Conservation (phyloP, 2,329 filamentous ascomycete genomes). For the Fusarium secorum region DNA sequence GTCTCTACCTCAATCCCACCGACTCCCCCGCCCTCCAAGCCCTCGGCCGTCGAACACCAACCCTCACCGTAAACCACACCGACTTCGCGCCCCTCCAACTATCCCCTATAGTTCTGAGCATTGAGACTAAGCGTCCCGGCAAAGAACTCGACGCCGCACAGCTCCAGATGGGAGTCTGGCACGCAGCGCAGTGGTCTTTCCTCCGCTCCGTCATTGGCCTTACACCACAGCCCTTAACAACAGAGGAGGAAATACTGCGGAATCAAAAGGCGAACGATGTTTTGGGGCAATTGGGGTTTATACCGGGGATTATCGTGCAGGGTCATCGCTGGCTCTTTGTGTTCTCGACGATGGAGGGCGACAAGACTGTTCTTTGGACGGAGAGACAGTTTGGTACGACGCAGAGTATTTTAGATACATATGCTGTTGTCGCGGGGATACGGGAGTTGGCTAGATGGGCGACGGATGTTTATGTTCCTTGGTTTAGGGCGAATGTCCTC, state of each 20-base stretch:
- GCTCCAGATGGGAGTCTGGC: constrained; percentile 28
- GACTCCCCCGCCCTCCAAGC: not conserved
- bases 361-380: constrained; percentile 29
- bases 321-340: constrained; percentile 34
- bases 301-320: constrained; percentile 32
- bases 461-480: constrained; percentile 24
- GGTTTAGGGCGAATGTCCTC: constrained; percentile 14
- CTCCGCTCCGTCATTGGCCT: not conserved
- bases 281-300: constrained; percentile 14
- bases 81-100: constrained; percentile 19
- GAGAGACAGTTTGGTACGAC: constrained; percentile 32
- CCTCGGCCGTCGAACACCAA: constrained; percentile 10
- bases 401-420: constrained; percentile 15
- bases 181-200: constrained; percentile 25
- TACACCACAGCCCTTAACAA: not conserved
- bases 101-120: constrained; percentile 16
- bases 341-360: constrained; percentile 17
- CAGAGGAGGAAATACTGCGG: not conserved
- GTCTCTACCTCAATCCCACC: constrained; percentile 1
- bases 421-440: constrained; percentile 28
- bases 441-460: constrained; percentile 19
- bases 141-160: constrained; percentile 16
- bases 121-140: constrained; percentile 26
- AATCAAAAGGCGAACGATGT: not conserved
- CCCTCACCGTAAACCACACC: constrained; percentile 22